Evolutionary conservation across 345 rosid genomes (phyloP).

Genomic region (Pistacia vera): DNA sequence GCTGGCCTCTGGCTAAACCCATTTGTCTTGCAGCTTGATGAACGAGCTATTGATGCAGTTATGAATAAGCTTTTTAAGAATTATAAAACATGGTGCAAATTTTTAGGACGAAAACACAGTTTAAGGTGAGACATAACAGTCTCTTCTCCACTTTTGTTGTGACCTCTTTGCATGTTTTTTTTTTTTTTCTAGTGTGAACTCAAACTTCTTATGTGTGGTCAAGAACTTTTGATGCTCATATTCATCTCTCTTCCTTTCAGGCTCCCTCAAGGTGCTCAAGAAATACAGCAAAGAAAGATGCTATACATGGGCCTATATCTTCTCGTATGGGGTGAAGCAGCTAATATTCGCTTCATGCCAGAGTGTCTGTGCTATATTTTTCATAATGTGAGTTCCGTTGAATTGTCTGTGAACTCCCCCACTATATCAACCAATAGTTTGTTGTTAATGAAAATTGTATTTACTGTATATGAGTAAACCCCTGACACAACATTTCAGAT

Average conservation of each 20-base stretch:
- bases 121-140: constrained; percentile 55
- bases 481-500: constrained; percentile 51
- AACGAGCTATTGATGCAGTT: constrained; percentile 89
- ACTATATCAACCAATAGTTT: constrained; percentile 4
- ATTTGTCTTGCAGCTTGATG: constrained; percentile 71
- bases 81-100: constrained; percentile 93
- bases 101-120: constrained; percentile 93
- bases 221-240: constrained; percentile 3
- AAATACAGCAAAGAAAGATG: constrained; percentile 89
- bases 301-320: constrained; percentile 94
- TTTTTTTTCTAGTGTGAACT: constrained; percentile 7
- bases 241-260: constrained; percentile 36
- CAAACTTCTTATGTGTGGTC: constrained; percentile 9
- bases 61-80: constrained; percentile 89
- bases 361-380: constrained; percentile 95
- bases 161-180: neutral
- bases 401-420: constrained; percentile 15
- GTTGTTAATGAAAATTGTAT: constrained; percentile 5
- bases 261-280: constrained; percentile 89
- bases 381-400: constrained; percentile 70
- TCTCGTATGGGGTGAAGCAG: constrained; percentile 98
- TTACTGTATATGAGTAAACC: constrained; percentile 6
- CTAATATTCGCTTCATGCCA: constrained; percentile 94
- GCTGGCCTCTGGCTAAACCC: constrained; percentile 4
- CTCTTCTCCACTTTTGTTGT: neutral